Percentiles rank a stretch among this genome's conserved stretches.
phyloP scores from a whole-genome alignment of 176 grass and related monocot genomes.

The barley (Hordeum vulgare) region MorexV3_pseudomolecules_assembly NC_058524.1:410466596-410467095 shows the following conservation, averaged over 20 bases:
- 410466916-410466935: slow-evolving; percentile 60
- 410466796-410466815: slow-evolving; percentile 67
- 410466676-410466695: slow-evolving; percentile 26
- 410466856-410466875: slow-evolving; percentile 69
- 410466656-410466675: slow-evolving; percentile 23
- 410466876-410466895: slow-evolving; percentile 70
- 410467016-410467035: neutral
- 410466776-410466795: slow-evolving; percentile 67
- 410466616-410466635: slow-evolving; percentile 30
- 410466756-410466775: slow-evolving; percentile 59
- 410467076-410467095: neutral
- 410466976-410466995: neutral
- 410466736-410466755: slow-evolving; percentile 68
- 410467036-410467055: neutral
- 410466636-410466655: slow-evolving; percentile 41
- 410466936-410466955: neutral
- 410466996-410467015: neutral
- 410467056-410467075: neutral
- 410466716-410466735: slow-evolving; percentile 57
- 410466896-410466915: slow-evolving; percentile 77
- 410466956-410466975: neutral
- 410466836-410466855: slow-evolving; percentile 69
- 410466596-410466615: slow-evolving; percentile 6
- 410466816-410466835: slow-evolving; percentile 78
- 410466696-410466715: slow-evolving; percentile 41